phyloP scores from a whole-genome alignment of 306 rosid species.

The Prinsepia uniflora region DNA sequence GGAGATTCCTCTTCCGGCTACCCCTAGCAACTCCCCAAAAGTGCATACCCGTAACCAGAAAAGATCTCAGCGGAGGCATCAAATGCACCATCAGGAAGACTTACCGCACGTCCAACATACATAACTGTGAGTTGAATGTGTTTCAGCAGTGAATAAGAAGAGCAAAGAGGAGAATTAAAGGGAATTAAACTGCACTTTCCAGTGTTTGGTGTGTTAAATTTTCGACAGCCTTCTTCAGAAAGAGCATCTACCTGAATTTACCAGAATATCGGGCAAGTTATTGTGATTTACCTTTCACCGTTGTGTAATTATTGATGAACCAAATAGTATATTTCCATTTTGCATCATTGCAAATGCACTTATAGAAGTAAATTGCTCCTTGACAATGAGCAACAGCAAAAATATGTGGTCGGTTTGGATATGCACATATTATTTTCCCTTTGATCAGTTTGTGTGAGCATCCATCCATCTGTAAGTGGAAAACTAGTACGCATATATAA shows the following conservation, averaged over 20 bases:
- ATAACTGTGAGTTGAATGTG: constrained; percentile 26
- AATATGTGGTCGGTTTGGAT: background rate
- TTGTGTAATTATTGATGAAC: constrained; percentile 8
- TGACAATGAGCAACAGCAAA: background rate
- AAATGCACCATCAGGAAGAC: constrained; percentile 42
- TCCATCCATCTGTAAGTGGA: background rate
- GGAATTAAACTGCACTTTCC: background rate
- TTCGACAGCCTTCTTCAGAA: background rate
- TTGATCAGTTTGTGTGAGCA: background rate
- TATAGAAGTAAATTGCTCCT: no score
- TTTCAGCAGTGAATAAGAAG: constrained; percentile 1
- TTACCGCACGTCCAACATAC: constrained; percentile 22
- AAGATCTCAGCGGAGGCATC: constrained; percentile 65
- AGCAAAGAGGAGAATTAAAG: background rate
- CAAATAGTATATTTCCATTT: background rate
- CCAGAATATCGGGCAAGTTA: background rate
- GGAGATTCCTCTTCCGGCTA: constrained; percentile 34
- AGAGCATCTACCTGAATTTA: background rate
- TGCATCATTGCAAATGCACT: background rate
- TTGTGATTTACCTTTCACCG: background rate
- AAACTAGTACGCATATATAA: background rate
- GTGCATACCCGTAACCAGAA: constrained; percentile 37
- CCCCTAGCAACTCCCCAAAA: constrained; percentile 39
- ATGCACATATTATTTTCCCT: background rate
- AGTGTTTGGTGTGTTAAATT: background rate